Evolutionary conservation across 139 green algal species (phyloP).

Genomic region (Chlorella vulgaris): DNA sequence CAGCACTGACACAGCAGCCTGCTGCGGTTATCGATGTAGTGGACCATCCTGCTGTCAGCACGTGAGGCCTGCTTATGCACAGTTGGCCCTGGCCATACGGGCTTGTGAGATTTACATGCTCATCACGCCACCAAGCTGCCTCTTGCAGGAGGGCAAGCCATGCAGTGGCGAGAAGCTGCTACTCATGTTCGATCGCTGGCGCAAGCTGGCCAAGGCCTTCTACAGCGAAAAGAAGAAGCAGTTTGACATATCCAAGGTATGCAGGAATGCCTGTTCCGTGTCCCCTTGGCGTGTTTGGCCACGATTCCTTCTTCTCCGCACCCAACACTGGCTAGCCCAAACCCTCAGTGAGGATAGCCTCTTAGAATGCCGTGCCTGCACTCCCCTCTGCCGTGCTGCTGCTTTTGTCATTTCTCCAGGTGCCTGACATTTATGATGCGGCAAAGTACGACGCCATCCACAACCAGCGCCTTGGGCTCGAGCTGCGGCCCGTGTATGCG

Average conservation of each 20-base stretch:
- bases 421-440: slow-evolving; percentile 95
- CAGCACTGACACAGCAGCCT: no score
- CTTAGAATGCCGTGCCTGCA: background rate
- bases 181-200: slow-evolving; percentile 93
- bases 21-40: background rate
- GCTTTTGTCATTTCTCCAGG: slow-evolving; percentile 40
- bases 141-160: slow-evolving; percentile 52
- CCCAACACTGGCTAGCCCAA: background rate
- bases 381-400: background rate
- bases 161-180: slow-evolving; percentile 86
- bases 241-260: slow-evolving; percentile 90
- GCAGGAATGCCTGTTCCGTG: no score
- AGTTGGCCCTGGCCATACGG: no score
- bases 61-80: no score
- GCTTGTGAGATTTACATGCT: background rate
- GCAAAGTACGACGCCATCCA: slow-evolving; percentile 97
- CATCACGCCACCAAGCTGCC: background rate
- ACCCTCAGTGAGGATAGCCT: background rate
- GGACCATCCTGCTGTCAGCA: no score
- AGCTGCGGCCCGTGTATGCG: slow-evolving; percentile 65
- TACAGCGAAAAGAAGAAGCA: slow-evolving; percentile 80
- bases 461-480: slow-evolving; percentile 86
- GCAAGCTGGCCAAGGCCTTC: slow-evolving; percentile 89
- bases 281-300: no score
- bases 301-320: background rate